Base-by-base conservation (phyloP, 73 alveolate species). In the Diophrys sp. region DNA sequence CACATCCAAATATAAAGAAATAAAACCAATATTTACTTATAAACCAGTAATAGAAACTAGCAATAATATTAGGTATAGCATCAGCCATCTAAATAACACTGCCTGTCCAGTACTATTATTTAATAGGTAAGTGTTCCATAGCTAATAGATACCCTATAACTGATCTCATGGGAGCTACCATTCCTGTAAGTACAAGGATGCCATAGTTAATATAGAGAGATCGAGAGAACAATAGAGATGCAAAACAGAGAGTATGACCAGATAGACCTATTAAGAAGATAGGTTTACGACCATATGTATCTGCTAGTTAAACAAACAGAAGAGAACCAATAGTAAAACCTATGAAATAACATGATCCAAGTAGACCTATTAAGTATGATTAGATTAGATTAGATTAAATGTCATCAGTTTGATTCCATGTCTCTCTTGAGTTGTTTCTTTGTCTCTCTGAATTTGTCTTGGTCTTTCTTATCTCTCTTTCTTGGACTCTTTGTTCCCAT, bases 261-360 rank as follows among this genome's bases (percentile, higher is more conserved):
- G 79, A 28, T 0, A 73, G 29, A 0, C 83, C 89, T 1, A 81
- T 31, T 54, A 72, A 53, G 29, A 81, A 18, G 33, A 69, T 32
- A 2, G 33, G 31, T 31, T 72, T 73, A 23, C 89, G 53, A 54
- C 89, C 89, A 18, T 32, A 31, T 1, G 33, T 68, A 56, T 81
- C 89, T 1, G 78, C 89, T 23, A 55, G n/a, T 54, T 32, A 56
- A 29, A 83, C 28, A 23, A 81, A 33, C 14, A 68, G 54, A 29
- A 78, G 8, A 55, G 54, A 28, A 31, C 89, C 89, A 14, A 81
- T n/a, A 1, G 76, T 79, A 30, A 57, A 68, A 26, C 89, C 89
- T 1, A 81, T 73, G 77, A 81, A 81, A 56, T 55, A 81, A 68
- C 78, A 73, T 0, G 89, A 73, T 2, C 89, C 89, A 11, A 81